These are phyloP conservation scores for Vigna hirtella DNA, from an alignment of 306 rosid species.

Conservation along the genomic window DNA sequence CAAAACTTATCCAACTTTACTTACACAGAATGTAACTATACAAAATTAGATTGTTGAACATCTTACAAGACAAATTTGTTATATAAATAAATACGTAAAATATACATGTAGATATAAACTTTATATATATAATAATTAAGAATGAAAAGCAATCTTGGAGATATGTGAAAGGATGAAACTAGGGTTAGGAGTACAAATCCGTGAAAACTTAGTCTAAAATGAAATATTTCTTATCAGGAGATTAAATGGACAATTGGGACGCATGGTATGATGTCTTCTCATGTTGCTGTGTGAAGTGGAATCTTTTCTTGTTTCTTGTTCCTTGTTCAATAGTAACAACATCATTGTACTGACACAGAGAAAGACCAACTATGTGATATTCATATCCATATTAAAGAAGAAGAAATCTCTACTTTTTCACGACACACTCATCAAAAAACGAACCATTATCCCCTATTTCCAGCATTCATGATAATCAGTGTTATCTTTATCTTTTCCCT, in stretches of 20 bases:
- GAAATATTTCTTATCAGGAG: neutral
- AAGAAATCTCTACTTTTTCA: neutral
- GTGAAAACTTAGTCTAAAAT: no score
- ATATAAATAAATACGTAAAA: no score
- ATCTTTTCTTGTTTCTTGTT: neutral
- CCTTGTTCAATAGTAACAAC: neutral
- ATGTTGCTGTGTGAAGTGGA: constrained; percentile 35
- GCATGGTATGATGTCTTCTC: constrained; percentile 34
- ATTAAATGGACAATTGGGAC: constrained; percentile 35
- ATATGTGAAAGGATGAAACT: constrained; percentile 58
- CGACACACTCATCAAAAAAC: neutral
- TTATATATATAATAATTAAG: no score
- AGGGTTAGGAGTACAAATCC: neutral
- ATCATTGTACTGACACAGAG: neutral
- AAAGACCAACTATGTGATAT: neutral
- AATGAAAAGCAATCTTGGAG: constrained; percentile 56
- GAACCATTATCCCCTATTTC: neutral
- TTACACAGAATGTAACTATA: no score
- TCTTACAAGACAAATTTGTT: no score
- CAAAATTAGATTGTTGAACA: no score
- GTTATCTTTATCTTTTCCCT: neutral
- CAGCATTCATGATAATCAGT: neutral
- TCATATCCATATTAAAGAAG: neutral
- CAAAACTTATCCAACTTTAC: no score
- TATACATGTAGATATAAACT: no score